Evolutionary conservation across 1,139 yeast species (phyloP).

Genomic region (Protomyces inouyei): DNA sequence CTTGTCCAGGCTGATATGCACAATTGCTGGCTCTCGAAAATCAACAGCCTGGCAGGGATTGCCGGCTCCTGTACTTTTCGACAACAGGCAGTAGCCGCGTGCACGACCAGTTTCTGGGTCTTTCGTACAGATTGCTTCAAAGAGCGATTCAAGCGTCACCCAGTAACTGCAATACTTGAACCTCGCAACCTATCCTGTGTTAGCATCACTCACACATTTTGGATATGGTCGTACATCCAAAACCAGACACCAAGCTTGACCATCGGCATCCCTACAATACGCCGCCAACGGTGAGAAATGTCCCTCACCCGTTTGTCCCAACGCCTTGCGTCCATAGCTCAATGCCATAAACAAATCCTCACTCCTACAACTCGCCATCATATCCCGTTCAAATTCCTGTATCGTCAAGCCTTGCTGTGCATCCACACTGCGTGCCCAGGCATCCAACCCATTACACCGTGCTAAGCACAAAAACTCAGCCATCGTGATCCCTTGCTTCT

Average conservation of each 20-base stretch:
- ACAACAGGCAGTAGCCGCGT: slow-evolving; percentile 10
- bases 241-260: slow-evolving; percentile 1
- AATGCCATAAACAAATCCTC: slow-evolving; percentile 10
- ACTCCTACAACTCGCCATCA: background rate
- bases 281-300: slow-evolving; percentile 23
- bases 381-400: slow-evolving; percentile 2
- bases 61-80: background rate
- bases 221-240: background rate
- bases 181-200: slow-evolving; percentile 2
- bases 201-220: background rate
- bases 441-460: slow-evolving; percentile 6
- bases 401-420: background rate
- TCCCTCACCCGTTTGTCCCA: slow-evolving; percentile 21
- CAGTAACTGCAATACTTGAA: slow-evolving; percentile 24
- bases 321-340: slow-evolving; percentile 5
- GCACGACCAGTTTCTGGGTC: slow-evolving; percentile 4
- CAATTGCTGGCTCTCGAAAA: background rate
- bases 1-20: background rate
- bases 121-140: slow-evolving; percentile 5
- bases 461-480: slow-evolving; percentile 22
- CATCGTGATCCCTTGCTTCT: slow-evolving; percentile 18
- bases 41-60: background rate
- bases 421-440: slow-evolving; percentile 1
- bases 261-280: background rate
- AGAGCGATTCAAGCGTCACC: slow-evolving; percentile 5